A percentile compares a stretch with the other conserved stretches of the same genome.
phyloP scores from a whole-genome alignment of 73 alveolate species.

The Paramecium sexaurelia region DNA sequence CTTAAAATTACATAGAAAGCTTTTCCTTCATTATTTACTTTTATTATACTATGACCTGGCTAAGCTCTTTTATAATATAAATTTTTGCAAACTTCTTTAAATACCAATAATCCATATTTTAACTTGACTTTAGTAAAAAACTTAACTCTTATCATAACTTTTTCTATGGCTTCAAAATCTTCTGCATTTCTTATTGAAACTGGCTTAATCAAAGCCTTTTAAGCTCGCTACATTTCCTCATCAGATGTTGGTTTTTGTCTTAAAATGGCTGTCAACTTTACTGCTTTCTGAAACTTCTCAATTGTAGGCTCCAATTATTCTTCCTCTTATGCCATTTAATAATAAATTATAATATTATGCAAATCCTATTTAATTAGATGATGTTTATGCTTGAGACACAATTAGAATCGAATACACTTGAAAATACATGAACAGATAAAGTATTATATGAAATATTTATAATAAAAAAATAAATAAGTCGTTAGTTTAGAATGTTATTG shows the following conservation, averaged over 20 bases:
- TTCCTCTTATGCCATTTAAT: background rate
- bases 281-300: slow-evolving; percentile 40
- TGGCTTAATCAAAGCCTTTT: slow-evolving; percentile 36
- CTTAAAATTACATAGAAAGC: slow-evolving; percentile 23
- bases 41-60: background rate
- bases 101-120: slow-evolving; percentile 15
- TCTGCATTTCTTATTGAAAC: background rate
- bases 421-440: no score
- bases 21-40: slow-evolving; percentile 19
- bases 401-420: no score
- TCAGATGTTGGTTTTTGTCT: background rate
- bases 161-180: background rate
- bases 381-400: no score
- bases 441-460: no score
- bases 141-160: slow-evolving; percentile 44
- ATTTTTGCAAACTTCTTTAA: slow-evolving; percentile 48
- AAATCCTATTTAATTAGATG: no score
- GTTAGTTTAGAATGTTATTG: background rate
- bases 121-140: slow-evolving; percentile 12
- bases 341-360: no score
- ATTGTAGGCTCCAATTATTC: background rate
- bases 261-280: background rate
- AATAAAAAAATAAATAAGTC: background rate
- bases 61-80: slow-evolving; percentile 18
- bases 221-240: slow-evolving; percentile 5